phyloP scores from a whole-genome alignment of 257 asterid species.

The Solanum tarapatanum region DNA sequence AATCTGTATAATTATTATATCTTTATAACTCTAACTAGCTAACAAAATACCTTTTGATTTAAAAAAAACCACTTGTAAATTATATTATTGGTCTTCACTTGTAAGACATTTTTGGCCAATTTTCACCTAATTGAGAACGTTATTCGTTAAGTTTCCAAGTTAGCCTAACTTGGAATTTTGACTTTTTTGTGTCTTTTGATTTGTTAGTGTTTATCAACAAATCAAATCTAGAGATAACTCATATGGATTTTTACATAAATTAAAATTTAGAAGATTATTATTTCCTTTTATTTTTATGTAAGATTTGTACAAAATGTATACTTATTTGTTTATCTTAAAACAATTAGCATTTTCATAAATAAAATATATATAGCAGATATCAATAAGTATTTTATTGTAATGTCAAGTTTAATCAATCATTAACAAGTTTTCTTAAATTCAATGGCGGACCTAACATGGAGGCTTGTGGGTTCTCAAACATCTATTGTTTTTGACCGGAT shows the following conservation, averaged over 20 bases:
- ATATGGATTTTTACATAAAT: neutral
- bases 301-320: neutral
- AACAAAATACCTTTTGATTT: neutral
- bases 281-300: neutral
- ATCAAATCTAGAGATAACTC: neutral
- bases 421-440: neutral
- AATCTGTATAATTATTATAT: too few species aligned
- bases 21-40: too few species aligned
- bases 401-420: neutral
- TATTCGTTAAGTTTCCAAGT: neutral
- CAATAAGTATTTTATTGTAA: neutral
- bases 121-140: neutral
- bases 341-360: neutral
- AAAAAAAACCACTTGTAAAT: neutral
- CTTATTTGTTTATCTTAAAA: neutral
- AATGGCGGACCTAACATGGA: neutral
- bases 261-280: neutral
- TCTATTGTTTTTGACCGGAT: neutral
- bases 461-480: neutral
- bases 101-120: neutral
- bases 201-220: neutral
- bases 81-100: neutral
- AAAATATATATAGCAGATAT: neutral
- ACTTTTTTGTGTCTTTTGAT: neutral
- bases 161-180: neutral